Percentiles rank a stretch among this genome's conserved stretches.
These are phyloP conservation scores for Fusarium sp. DNA, from an alignment of 2,329 filamentous ascomycete genomes.

Conservation along the genomic window DNA sequence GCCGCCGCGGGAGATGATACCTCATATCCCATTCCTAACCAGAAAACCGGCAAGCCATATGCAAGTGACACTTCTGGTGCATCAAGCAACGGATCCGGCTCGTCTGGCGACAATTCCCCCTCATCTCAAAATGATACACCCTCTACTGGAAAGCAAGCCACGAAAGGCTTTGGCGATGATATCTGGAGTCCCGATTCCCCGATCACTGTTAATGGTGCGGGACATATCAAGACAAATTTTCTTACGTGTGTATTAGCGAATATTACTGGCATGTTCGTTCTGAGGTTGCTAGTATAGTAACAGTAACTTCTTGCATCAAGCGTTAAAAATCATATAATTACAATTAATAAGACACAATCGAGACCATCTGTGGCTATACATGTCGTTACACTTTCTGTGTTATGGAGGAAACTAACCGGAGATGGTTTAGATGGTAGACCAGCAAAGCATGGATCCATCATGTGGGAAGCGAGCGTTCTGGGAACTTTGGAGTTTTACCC, in stretches of 20 bases:
- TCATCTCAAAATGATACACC: background rate
- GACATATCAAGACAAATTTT: background rate
- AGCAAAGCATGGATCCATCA: background rate
- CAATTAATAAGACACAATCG: background rate
- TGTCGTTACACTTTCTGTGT: background rate
- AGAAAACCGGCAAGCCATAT: background rate
- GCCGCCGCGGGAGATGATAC: fast-evolving
- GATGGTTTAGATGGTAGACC: background rate
- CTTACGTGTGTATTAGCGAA: background rate
- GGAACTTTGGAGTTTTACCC: background rate
- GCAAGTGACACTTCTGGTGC: background rate
- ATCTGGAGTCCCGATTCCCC: background rate
- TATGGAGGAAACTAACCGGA: background rate
- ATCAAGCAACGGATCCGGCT: background rate
- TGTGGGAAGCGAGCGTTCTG: background rate
- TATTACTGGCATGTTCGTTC: background rate
- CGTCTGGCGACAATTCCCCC: background rate
- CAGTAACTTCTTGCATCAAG: background rate
- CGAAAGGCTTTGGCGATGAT: background rate
- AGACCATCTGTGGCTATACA: background rate
- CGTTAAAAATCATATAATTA: background rate
- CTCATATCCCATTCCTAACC: background rate
- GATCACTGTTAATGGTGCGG: background rate
- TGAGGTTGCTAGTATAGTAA: background rate
- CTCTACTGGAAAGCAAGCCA: background rate